Percentiles rank a stretch among this genome's conserved stretches.
Conservation (phyloP, 495 filamentous ascomycete species). For the Xylaria venustula region DNA sequence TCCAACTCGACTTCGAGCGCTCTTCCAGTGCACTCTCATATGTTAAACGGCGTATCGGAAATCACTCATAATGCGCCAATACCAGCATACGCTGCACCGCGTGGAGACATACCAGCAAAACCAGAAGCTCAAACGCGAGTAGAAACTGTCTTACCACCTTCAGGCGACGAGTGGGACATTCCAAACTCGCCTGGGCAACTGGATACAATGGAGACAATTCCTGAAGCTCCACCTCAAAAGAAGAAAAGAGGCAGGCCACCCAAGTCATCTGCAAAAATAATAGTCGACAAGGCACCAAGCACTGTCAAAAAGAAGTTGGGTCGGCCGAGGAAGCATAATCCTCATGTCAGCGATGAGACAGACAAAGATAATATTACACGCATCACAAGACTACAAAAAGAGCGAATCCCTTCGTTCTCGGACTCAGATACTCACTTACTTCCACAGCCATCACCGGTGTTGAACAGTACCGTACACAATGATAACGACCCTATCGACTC, state of each 20-base stretch:
- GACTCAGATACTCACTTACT: neutral
- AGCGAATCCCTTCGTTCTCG: neutral
- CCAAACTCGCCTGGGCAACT: neutral
- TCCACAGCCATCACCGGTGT: neutral
- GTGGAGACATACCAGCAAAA: neutral
- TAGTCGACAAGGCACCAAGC: no score
- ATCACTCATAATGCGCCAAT: neutral
- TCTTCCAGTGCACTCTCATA: neutral
- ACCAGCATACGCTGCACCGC: neutral
- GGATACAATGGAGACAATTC: neutral
- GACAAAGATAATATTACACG: neutral
- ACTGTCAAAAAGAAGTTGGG: constrained; percentile 3
- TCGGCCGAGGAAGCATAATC: neutral
- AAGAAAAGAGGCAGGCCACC: constrained; percentile 9
- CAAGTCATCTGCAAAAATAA: neutral
- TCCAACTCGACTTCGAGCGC: neutral
- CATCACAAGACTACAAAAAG: neutral
- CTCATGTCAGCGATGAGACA: neutral
- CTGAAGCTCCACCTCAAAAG: neutral
- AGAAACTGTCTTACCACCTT: neutral
- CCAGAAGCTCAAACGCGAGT: neutral
- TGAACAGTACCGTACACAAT: neutral
- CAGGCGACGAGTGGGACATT: neutral
- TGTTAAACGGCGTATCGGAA: neutral
- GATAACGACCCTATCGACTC: no score